Evolutionary conservation across 805 yeast species (phyloP).

Genomic region (Yamadazyma olivae): DNA sequence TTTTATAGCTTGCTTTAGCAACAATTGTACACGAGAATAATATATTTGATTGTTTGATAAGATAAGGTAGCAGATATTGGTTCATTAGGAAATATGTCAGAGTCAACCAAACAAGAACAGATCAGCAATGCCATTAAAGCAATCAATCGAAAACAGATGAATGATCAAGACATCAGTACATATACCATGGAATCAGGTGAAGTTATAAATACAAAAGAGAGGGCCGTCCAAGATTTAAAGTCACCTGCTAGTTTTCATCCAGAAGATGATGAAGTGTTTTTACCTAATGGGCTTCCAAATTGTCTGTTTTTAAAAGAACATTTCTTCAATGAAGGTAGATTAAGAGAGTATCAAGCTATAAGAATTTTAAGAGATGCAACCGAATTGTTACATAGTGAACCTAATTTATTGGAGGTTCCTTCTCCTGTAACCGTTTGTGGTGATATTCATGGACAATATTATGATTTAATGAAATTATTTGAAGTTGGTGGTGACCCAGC

Average conservation of each 20-base stretch:
- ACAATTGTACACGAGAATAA: too few relatives aligned
- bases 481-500: conserved; percentile 95
- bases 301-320: conserved; percentile 69
- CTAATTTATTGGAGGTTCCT: conserved; percentile 74
- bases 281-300: conserved; percentile 64
- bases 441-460: conserved; percentile 95
- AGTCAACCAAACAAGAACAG: conserved; percentile 32
- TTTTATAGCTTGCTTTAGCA: too few relatives aligned
- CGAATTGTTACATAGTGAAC: conserved; percentile 60
- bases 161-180: conserved; percentile 38
- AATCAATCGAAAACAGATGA: conserved; percentile 41
- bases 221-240: conserved; percentile 54
- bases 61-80: too few relatives aligned
- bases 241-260: conserved; percentile 70
- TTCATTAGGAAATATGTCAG: too few relatives aligned
- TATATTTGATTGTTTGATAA: too few relatives aligned
- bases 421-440: conserved; percentile 97
- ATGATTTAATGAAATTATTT: conserved; percentile 82
- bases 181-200: conserved; percentile 60
- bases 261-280: conserved; percentile 64
- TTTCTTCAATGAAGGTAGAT: conserved; percentile 76
- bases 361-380: conserved; percentile 67
- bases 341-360: conserved; percentile 66
- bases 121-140: conserved; percentile 66
- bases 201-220: conserved; percentile 50